Conservation (phyloP, 2,329 filamentous ascomycete species). For the Akanthomyces uredinophilus region DNA sequence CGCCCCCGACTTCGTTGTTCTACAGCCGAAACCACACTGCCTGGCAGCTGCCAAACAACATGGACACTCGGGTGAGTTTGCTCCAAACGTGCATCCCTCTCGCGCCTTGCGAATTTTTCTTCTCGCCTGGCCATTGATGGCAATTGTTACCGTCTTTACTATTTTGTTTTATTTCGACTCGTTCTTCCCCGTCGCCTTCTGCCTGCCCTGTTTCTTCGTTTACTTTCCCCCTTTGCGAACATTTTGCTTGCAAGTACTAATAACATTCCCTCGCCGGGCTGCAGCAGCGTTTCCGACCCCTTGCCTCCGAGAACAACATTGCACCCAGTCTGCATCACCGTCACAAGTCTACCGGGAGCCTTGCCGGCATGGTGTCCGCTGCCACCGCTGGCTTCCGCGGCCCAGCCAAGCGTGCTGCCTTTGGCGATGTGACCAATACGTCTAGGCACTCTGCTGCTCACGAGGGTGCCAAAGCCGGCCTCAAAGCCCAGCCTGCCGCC, state of each 20-base stretch:
- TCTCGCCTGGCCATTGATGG: conserved; percentile 8
- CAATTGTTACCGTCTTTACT: conserved; percentile 10
- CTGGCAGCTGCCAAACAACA: conserved; percentile 21
- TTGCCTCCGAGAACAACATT: conserved; percentile 51
- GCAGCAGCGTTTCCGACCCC: conserved; percentile 35
- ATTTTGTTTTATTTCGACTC: conserved; percentile 2
- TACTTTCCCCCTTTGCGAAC: conserved; percentile 13
- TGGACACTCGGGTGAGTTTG: conserved; percentile 33
- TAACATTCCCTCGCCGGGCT: conserved; percentile 1
- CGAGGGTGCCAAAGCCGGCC: conserved; percentile 30
- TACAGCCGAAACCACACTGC: conserved; percentile 14
- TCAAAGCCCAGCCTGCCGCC: conserved; percentile 26
- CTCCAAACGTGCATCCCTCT: conserved; percentile 8
- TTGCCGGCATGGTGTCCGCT: conserved; percentile 31
- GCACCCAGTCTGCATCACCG: conserved; percentile 60
- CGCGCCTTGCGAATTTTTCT: not conserved
- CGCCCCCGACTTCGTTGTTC: conserved; percentile 16
- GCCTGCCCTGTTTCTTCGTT: conserved; percentile 4
- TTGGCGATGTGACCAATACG: conserved; percentile 78
- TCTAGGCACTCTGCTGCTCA: conserved; percentile 31
- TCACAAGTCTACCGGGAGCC: conserved; percentile 70
- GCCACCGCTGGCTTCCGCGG: conserved; percentile 29
- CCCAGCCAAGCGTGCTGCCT: conserved; percentile 68
- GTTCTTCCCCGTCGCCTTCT: conserved; percentile 5
- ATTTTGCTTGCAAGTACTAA: conserved; percentile 8